phyloP scores from a whole-genome alignment of 371 early-diverging fungal genomes.

The Racocetra persica region DNA sequence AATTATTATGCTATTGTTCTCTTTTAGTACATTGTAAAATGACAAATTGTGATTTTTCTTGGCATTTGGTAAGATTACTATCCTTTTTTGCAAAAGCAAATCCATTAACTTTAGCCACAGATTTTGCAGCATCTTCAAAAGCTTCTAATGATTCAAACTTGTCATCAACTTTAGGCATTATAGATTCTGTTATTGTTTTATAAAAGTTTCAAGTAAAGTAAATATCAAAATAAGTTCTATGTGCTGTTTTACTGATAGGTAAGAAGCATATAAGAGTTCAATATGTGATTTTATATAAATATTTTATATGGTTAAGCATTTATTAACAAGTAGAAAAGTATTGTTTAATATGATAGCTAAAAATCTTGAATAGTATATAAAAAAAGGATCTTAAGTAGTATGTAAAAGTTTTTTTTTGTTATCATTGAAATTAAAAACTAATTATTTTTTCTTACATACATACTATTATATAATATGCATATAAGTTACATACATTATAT shows the following conservation, averaged over 20 bases:
- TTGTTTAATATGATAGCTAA: too few species aligned
- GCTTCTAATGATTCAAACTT: conserved; percentile 10
- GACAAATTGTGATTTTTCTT: background rate
- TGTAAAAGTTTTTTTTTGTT: too few species aligned
- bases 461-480: too few species aligned
- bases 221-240: background rate
- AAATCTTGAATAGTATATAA: too few species aligned
- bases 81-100: background rate
- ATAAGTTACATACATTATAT: too few species aligned
- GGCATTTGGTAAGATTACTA: background rate
- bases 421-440: too few species aligned
- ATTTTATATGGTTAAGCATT: too few species aligned
- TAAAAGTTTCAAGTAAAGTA: background rate
- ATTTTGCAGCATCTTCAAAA: conserved; percentile 5
- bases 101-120: background rate
- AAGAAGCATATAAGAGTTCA: background rate
- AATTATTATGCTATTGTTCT: too few species aligned
- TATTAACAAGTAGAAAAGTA: too few species aligned
- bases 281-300: background rate
- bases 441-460: too few species aligned
- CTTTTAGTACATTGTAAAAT: background rate
- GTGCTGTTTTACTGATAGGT: background rate
- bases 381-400: too few species aligned
- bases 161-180: background rate
- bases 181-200: conserved; percentile 1